Conservation (phyloP, 768 basidiomycete species). For the Calocybe gangraenosa region DNA sequence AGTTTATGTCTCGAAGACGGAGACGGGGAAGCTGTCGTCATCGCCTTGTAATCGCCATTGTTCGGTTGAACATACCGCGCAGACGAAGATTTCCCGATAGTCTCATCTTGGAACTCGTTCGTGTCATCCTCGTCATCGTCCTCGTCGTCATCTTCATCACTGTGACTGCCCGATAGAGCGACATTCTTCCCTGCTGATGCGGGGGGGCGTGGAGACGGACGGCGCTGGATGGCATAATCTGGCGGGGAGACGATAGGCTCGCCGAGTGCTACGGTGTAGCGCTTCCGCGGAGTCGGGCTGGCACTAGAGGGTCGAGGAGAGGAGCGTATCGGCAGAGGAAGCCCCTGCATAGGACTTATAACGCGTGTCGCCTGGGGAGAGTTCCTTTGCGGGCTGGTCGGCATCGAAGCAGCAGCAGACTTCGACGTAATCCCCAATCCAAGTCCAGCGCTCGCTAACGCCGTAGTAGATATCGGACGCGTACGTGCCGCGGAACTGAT, state of each 20-base stretch:
- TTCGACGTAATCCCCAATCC: slow-evolving; percentile 22
- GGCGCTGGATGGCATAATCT: slow-evolving; percentile 8
- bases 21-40: slow-evolving; percentile 18
- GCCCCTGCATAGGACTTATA: slow-evolving; percentile 21
- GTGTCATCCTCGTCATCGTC: slow-evolving; percentile 35
- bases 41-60: slow-evolving; percentile 23
- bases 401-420: slow-evolving; percentile 22
- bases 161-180: slow-evolving; percentile 31
- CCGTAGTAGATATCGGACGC: slow-evolving; percentile 47
- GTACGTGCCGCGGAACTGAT: slow-evolving; percentile 46
- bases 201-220: slow-evolving; percentile 17
- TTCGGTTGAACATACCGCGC: slow-evolving; percentile 18
- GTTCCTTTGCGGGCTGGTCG: slow-evolving; percentile 13
- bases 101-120: slow-evolving; percentile 48
- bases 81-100: slow-evolving; percentile 54
- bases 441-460: slow-evolving; percentile 19
- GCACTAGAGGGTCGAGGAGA: slow-evolving; percentile 48
- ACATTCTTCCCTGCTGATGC: slow-evolving; percentile 35
- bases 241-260: slow-evolving; percentile 56
- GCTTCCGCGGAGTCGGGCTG: slow-evolving; percentile 74
- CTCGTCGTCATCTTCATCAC: slow-evolving; percentile 7
- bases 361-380: slow-evolving; percentile 15
- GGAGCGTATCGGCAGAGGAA: slow-evolving; percentile 39
- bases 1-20: slow-evolving; percentile 28
- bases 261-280: slow-evolving; percentile 84